phyloP scores from a whole-genome alignment of 495 filamentous ascomycete genomes.

The Tuber indicum region DNA sequence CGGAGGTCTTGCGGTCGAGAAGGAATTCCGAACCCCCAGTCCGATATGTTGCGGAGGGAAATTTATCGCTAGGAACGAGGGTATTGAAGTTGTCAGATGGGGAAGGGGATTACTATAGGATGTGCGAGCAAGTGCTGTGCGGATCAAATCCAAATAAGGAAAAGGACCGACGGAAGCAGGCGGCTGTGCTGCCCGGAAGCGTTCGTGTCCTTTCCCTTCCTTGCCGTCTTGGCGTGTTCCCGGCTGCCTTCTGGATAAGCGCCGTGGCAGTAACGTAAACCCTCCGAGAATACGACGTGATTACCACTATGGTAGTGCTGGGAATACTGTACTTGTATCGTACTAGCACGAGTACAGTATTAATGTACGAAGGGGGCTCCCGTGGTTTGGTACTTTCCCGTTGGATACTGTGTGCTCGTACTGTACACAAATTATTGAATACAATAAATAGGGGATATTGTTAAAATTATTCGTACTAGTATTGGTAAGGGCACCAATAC shows the following conservation, averaged over 20 bases:
- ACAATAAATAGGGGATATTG: neutral
- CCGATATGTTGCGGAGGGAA: neutral
- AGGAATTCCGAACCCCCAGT: neutral
- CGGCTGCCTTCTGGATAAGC: slow-evolving; percentile 6
- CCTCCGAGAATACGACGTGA: neutral
- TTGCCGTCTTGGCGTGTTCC: slow-evolving; percentile 15
- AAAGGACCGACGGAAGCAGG: neutral
- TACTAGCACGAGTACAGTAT: no score
- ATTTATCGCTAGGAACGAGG: slow-evolving; percentile 5
- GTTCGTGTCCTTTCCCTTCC: slow-evolving; percentile 24
- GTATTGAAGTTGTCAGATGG: slow-evolving; percentile 7
- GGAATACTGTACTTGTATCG: neutral
- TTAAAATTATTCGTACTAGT: neutral
- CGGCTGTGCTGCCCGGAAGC: slow-evolving; percentile 11
- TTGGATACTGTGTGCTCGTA: neutral
- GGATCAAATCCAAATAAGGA: neutral
- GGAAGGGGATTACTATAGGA: neutral
- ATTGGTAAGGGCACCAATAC: neutral
- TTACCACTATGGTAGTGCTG: neutral
- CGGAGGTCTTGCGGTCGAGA: neutral
- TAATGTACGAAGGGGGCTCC: neutral
- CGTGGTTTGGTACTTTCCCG: neutral
- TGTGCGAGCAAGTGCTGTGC: slow-evolving; percentile 13
- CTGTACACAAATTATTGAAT: neutral
- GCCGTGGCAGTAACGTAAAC: neutral